These are phyloP conservation scores for Carex arenaria DNA, from an alignment of 202 grass and related monocot genomes.

Conservation along the genomic window DNA sequence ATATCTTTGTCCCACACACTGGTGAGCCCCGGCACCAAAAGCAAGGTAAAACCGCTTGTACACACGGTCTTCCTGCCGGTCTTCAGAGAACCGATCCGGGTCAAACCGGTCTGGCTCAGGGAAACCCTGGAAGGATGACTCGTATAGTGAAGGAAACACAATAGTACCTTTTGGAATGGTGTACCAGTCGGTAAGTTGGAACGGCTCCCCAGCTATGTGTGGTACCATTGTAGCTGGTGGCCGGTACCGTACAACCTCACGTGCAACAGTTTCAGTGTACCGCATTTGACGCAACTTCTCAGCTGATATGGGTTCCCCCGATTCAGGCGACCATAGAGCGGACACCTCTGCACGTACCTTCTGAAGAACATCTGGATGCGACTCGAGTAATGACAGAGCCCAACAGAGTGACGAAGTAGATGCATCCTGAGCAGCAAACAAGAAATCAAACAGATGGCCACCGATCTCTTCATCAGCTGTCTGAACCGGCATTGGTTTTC, in stretches of 20 bases:
- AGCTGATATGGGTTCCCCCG: constrained; percentile 50
- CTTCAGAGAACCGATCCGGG: constrained; percentile 59
- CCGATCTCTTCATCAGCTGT: constrained; percentile 58
- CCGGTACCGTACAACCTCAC: constrained; percentile 67
- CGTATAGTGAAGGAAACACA: constrained; percentile 89
- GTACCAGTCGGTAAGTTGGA: constrained; percentile 91
- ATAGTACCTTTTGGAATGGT: constrained; percentile 87
- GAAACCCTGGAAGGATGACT: constrained; percentile 96
- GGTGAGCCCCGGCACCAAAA: constrained; percentile 93
- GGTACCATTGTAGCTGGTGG: constrained; percentile 87
- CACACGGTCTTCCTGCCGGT: constrained; percentile 62
- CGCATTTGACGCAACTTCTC: constrained; percentile 53
- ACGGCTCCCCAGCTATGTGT: constrained; percentile 78
- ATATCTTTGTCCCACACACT: constrained; percentile 93
- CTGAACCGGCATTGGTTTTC: constrained; percentile 27
- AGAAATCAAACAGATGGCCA: constrained; percentile 80
- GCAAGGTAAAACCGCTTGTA: constrained; percentile 86
- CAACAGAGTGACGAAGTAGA: constrained; percentile 95
- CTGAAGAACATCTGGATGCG: constrained; percentile 82
- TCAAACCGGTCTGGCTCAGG: constrained; percentile 56
- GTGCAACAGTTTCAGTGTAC: constrained; percentile 85
- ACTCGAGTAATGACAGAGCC: constrained; percentile 64
- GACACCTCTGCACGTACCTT: constrained; percentile 75
- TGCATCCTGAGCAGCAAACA: constrained; percentile 96
- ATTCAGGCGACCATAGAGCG: constrained; percentile 49